Conservation (phyloP, 1,139 yeast species). For the Pichia sp. region DNA sequence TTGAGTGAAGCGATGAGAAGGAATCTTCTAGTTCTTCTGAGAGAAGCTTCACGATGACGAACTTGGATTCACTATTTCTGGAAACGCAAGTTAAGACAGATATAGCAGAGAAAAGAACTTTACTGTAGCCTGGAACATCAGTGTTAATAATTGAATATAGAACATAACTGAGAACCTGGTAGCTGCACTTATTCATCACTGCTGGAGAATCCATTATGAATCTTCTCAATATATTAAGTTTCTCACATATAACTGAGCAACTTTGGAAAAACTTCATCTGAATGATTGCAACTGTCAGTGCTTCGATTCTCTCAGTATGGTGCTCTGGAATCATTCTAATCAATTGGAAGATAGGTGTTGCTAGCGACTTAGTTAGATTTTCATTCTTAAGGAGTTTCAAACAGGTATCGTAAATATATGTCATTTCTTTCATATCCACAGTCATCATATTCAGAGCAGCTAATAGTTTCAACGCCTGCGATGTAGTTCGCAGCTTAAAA, state of each 20-base stretch:
- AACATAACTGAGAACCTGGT: conserved; percentile 42
- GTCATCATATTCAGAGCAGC: conserved; percentile 16
- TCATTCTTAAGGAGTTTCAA: conserved; percentile 17
- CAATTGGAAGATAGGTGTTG: conserved; percentile 29
- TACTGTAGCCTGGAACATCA: conserved; percentile 21
- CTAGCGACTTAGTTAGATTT: conserved; percentile 27
- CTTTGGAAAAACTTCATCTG: conserved; percentile 43
- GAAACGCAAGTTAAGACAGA: conserved; percentile 15
- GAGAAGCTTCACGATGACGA: conserved; percentile 9
- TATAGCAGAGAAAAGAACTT: conserved; percentile 18
- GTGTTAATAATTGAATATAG: conserved; percentile 36
- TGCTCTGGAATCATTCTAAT: conserved; percentile 26
- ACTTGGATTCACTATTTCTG: conserved; percentile 14
- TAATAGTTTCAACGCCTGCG: conserved; percentile 25
- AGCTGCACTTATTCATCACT: conserved; percentile 41
- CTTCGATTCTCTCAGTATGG: conserved; percentile 19
- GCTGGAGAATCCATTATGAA: conserved; percentile 36
- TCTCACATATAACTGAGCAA: conserved; percentile 44
- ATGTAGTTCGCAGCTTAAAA: conserved; percentile 20
- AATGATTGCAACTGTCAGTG: conserved; percentile 23
- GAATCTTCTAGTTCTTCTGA: conserved; percentile 14
- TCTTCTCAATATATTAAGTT: conserved; percentile 36
- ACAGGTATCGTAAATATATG: conserved; percentile 5
- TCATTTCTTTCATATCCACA: neutral
- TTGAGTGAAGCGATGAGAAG: conserved; percentile 5